Evolutionary conservation across 2,329 filamentous ascomycete species (phyloP).

Genomic region (Cladorrhinum sp.): DNA sequence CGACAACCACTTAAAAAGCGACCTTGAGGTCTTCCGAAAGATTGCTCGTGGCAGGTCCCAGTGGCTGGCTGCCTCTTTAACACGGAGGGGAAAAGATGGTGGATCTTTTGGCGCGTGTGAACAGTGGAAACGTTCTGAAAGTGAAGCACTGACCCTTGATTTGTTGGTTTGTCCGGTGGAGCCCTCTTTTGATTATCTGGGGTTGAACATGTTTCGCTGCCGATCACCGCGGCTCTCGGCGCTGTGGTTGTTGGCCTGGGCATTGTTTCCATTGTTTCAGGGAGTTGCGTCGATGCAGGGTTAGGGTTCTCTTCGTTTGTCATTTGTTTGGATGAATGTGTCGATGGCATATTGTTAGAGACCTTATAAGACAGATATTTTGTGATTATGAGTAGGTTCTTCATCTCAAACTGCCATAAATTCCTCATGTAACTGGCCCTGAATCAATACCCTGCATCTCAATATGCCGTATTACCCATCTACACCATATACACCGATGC

Average conservation of each 20-base stretch:
- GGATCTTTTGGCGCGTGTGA: background rate
- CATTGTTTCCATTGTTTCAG: background rate
- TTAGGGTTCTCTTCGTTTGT: background rate
- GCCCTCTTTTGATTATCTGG: background rate
- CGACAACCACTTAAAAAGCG: background rate
- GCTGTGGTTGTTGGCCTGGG: background rate
- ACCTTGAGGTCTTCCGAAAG: background rate
- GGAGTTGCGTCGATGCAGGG: background rate
- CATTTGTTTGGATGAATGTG: no score
- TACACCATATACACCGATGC: conserved; percentile 18
- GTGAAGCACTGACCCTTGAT: background rate
- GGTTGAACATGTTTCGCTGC: background rate
- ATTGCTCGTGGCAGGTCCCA: background rate
- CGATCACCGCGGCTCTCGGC: background rate
- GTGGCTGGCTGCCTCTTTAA: background rate
- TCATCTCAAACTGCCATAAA: background rate
- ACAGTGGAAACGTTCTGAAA: background rate
- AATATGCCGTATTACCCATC: conserved; percentile 14
- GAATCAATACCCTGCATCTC: background rate
- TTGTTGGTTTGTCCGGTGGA: background rate
- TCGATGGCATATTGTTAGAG: no score
- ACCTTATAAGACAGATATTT: no score
- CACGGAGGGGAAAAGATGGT: background rate
- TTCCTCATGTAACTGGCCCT: background rate
- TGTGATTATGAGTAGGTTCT: no score